A percentile compares a stretch with the other conserved stretches of the same genome.
Conservation (phyloP, 306 rosid species). For the Sicyos edulis region DNA sequence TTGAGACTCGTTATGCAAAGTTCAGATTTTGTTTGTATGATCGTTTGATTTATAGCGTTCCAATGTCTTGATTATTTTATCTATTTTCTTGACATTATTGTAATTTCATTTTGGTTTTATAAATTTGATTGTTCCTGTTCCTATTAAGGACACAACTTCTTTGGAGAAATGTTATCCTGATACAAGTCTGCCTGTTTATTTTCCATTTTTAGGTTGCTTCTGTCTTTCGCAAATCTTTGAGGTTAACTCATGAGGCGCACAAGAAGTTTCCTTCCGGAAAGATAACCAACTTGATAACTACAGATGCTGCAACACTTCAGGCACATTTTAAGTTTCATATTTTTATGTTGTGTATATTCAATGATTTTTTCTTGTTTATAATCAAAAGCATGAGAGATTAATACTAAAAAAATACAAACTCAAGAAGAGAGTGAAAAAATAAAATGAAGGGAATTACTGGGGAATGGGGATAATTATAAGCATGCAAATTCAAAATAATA, state of each 20-base stretch:
- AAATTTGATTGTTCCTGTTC: background rate
- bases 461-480: no score
- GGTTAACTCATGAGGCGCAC: conserved; percentile 93
- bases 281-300: conserved; percentile 94
- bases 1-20: background rate
- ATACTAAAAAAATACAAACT: no score
- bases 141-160: background rate
- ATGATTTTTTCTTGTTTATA: conserved; percentile 7
- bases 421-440: no score
- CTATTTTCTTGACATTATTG: background rate
- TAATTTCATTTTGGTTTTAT: background rate
- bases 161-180: background rate
- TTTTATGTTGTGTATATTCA: background rate
- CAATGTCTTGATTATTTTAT: background rate
- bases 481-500: no score
- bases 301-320: conserved; percentile 93
- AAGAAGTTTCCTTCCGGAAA: conserved; percentile 89
- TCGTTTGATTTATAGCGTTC: background rate
- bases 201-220: conserved; percentile 65
- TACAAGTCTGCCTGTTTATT: background rate
- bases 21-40: background rate
- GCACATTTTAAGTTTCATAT: conserved; percentile 25
- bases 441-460: no score
- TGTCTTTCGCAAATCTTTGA: conserved; percentile 87
- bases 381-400: no score